Evolutionary conservation across 768 basidiomycete genomes (phyloP), one percentile per base, ranked within the genome.

Genomic region (Auriscalpium orientale): DNA sequence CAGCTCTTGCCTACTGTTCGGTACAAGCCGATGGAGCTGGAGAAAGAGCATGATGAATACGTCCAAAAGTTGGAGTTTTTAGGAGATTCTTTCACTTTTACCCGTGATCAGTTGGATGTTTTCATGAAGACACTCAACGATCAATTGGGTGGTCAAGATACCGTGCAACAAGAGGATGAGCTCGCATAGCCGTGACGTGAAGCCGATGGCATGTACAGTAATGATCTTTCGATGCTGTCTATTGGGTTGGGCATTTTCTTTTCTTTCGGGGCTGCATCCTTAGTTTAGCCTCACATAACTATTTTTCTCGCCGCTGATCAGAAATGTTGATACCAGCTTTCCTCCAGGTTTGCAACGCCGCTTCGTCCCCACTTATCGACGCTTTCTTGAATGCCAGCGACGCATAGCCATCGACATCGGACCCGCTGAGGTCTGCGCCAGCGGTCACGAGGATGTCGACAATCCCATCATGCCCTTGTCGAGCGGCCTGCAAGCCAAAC

Each of bases 341-440:
- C 33, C 62, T 60, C 88, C 88, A 89, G 9, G 81, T 72, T 16
- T 72, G 69, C 38, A 80, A 51, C 5, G 74, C 70, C 18, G 61
- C 64, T 57, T 73, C 68, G 63, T 89, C 78, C 8, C 76, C 74
- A 7, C 71, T 61, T 8, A 60, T 53, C 20, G 65, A 43, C 1
- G 76, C 78, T 57, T 69, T 74, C 50, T 70, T 62, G 16, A 74
- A 55, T 8, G 80, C 77, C 22, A 84, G 68, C 12, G 72, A 68
- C 2, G 76, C 83, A 64, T 82, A 87, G 21, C 78, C 75, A 58
- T 76, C 75, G n/a, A 71, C 53, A 55, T 92, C 87, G 48, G 80
- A 72, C 1, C 87, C 82, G 37, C 87, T 82, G 21, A 92, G 77
- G 51, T 78, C 84, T 43, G 87, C 89, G 2, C 91, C 91, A 16